These are phyloP conservation scores for Cyclotella cryptica DNA, from an alignment of 108 stramenopile genomes.

Conservation along the genomic window DNA sequence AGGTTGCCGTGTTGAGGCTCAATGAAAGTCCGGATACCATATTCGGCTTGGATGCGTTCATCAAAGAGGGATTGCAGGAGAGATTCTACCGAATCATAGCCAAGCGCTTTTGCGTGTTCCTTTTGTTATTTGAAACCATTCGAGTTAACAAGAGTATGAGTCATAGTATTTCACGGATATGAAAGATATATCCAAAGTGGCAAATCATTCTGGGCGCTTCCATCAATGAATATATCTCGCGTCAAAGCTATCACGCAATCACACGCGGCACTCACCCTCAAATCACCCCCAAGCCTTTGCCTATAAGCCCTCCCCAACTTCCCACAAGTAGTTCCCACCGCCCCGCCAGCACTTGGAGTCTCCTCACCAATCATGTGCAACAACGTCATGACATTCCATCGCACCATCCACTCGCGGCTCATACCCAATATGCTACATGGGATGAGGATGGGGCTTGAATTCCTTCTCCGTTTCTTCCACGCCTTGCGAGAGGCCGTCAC, in stretches of 20 bases:
- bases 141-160: too few relatives aligned
- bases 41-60: slow-evolving; percentile 61
- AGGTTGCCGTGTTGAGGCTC: slow-evolving; percentile 52
- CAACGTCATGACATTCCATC: slow-evolving; percentile 76
- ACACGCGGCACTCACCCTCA: slow-evolving; percentile 15
- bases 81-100: slow-evolving; percentile 59
- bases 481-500: slow-evolving; percentile 80
- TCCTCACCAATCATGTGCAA: slow-evolving; percentile 68
- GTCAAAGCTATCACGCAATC: too few relatives aligned
- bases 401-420: slow-evolving; percentile 66
- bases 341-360: slow-evolving; percentile 18
- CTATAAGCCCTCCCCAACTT: slow-evolving; percentile 47
- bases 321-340: slow-evolving; percentile 22
- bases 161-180: too few relatives aligned
- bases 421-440: slow-evolving; percentile 80
- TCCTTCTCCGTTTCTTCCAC: slow-evolving; percentile 90
- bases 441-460: slow-evolving; percentile 77
- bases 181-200: too few relatives aligned
- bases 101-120: slow-evolving; percentile 65
- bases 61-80: slow-evolving; percentile 69
- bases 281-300: slow-evolving; percentile 52
- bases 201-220: too few relatives aligned
- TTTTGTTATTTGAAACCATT: too few relatives aligned
- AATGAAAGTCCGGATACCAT: slow-evolving; percentile 55
- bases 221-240: too few relatives aligned